Evolutionary conservation across 345 rosid species (phyloP), one percentile per base, ranked within the genome.

Genomic region (Angophora floribunda): DNA sequence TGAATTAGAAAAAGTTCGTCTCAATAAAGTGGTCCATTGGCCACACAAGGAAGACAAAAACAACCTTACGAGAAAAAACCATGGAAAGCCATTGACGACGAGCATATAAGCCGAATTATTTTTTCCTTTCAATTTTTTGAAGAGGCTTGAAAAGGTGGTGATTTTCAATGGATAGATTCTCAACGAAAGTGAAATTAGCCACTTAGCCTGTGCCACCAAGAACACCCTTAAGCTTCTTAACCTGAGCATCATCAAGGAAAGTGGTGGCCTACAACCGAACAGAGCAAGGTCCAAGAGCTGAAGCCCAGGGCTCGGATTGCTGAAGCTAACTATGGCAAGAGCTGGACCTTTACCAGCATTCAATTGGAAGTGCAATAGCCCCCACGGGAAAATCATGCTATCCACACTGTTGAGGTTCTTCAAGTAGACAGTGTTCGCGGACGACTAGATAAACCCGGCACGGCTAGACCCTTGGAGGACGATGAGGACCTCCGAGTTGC

Each of bases 321-420:
- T 95, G 88, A 97, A 96, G 89, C 94, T 94, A 21, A 91, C 97
- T 87, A 87, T 92, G 28, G 95, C 98, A 85, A 91, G 85, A 3
- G 97, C 96, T 7, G 90, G 85, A 44, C 85, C 36, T 36, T 88
- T 78, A 2, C 96, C 97, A 17, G 94, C 53, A 79, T 96, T 96
- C 30, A 97, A 85, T 87, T 96, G 98, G 85, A 97, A 97, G 85
- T 96, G 99, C 92, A 95, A 88, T 44, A 95, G 89, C 13, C 95
- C 99, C 89, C 87, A 94, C 51, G 99, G 97, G 85, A 96, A 96
- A 45, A 94, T 92, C 99, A 97, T 97, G 5, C 88, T 78, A 13
- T 78, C 97, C 2, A 98, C 99, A 52, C 86, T 91, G 1, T 91
- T 10, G 2, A 96, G 95, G 41, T 90, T 53, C 87, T 94, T 91